Conservation (phyloP, 306 rosid species). For the Lathyrus aphaca region DNA sequence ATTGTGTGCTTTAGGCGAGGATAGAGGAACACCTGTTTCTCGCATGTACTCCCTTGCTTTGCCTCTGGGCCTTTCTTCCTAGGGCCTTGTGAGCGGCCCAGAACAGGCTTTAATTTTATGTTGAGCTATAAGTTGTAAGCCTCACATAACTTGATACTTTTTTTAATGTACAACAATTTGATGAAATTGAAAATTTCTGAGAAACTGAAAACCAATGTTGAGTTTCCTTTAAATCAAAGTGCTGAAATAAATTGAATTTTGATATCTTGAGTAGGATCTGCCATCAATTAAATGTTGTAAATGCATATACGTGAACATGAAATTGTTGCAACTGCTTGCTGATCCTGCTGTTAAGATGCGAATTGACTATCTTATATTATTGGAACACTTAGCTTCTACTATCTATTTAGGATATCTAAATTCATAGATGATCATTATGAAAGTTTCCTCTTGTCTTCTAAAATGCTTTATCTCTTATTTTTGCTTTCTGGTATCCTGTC, state of each 20-base stretch:
- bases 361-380: slow-evolving; percentile 2
- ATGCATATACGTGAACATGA: slow-evolving; percentile 8
- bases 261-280: neutral
- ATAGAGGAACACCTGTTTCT: no score
- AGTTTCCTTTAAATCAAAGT: neutral
- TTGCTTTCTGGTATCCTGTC: neutral
- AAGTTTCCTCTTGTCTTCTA: neutral
- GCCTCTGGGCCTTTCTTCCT: no score
- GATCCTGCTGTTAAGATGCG: no score
- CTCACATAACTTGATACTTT: neutral
- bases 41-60: no score
- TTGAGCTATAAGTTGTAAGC: neutral
- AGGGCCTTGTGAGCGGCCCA: no score
- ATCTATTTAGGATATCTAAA: slow-evolving; percentile 24
- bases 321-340: neutral
- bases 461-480: neutral
- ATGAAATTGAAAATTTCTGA: slow-evolving; percentile 5
- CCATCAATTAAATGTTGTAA: neutral
- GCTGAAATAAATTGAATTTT: neutral
- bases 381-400: slow-evolving; percentile 5
- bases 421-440: slow-evolving; percentile 1
- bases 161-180: neutral
- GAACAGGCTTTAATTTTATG: neutral
- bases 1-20: no score
- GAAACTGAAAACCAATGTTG: slow-evolving; percentile 19